phyloP scores from a whole-genome alignment of 768 basidiomycete species.

The Tylopilus cervinicoccineus region DNA sequence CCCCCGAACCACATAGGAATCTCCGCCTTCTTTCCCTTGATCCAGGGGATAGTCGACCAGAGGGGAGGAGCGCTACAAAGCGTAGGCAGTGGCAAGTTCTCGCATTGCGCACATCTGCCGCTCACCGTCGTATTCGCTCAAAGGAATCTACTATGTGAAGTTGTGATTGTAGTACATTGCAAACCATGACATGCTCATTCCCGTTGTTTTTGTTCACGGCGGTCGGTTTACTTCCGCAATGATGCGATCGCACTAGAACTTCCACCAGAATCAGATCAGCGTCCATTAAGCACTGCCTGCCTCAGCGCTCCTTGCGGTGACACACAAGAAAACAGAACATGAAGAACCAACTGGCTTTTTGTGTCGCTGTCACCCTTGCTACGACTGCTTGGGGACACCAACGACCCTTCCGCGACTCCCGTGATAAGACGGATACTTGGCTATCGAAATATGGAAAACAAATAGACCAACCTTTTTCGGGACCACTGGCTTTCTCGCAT shows the following conservation, averaged over 20 bases:
- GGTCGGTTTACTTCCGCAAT: no score
- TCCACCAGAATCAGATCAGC: background rate
- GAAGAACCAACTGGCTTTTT: conserved; percentile 6
- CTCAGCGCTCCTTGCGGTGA: no score
- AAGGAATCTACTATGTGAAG: background rate
- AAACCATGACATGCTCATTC: background rate
- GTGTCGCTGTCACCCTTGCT: background rate
- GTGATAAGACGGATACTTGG: conserved; percentile 44
- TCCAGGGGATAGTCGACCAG: conserved; percentile 33
- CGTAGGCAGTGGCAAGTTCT: conserved; percentile 48
- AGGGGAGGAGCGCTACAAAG: conserved; percentile 35
- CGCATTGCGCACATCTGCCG: conserved; percentile 35
- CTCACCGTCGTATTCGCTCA: conserved; percentile 22
- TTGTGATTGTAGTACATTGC: background rate
- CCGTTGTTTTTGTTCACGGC: background rate
- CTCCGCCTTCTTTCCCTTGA: conserved; percentile 53
- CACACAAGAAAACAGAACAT: background rate
- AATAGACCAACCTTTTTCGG: conserved; percentile 71
- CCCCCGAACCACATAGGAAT: conserved; percentile 49
- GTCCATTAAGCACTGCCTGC: no score
- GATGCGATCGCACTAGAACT: background rate
- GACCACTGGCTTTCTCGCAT: conserved; percentile 81
- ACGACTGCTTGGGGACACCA: conserved; percentile 7
- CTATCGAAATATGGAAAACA: conserved; percentile 71
- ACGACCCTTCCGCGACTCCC: conserved; percentile 9